phyloP scores from a whole-genome alignment of 2,329 filamentous ascomycete genomes.

The Colletotrichum nymphaeae region DNA sequence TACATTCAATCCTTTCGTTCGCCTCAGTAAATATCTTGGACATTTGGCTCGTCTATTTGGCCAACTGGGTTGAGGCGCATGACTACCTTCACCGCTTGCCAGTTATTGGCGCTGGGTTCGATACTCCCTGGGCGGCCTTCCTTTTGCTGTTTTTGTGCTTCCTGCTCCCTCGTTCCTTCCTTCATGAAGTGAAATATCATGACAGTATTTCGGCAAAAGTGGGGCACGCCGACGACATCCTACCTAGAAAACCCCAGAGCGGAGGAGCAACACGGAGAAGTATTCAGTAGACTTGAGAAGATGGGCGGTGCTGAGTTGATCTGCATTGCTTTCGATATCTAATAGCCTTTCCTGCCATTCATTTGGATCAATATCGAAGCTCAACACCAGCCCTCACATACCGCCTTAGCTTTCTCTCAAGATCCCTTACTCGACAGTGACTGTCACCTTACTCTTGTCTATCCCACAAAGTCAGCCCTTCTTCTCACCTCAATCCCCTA shows the following conservation, averaged over 20 bases:
- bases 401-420: neutral
- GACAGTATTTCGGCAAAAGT: neutral
- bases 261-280: neutral
- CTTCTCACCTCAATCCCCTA: neutral
- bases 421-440: conserved; percentile 34
- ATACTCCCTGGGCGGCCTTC: neutral
- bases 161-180: neutral
- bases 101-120: neutral
- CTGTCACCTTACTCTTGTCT: conserved; percentile 50
- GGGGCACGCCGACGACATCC: neutral
- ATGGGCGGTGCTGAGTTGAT: neutral
- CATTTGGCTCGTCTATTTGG: neutral
- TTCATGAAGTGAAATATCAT: neutral
- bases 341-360: neutral
- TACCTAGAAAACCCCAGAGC: too few species aligned
- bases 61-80: neutral
- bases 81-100: neutral
- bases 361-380: too few species aligned
- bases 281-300: neutral
- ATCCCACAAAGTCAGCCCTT: conserved; percentile 17
- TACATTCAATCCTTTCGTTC: neutral
- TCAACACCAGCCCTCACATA: neutral
- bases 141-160: neutral
- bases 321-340: neutral
- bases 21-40: neutral